Evolutionary conservation across 1,284 basidiomycete species (phyloP).

Genomic region (Retiboletus fuscus): DNA sequence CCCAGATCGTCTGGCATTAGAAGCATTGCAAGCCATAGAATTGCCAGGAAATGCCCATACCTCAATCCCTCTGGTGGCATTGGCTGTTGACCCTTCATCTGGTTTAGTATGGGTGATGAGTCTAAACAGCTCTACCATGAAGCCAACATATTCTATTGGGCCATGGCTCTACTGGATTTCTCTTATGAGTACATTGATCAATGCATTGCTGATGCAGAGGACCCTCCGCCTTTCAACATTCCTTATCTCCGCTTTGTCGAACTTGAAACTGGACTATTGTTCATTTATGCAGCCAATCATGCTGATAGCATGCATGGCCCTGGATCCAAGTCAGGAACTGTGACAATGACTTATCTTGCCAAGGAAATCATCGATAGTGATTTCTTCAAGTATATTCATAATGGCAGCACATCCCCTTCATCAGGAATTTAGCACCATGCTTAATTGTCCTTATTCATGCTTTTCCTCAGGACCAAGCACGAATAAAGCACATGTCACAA

Average conservation of each 20-base stretch:
- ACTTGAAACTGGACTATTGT: neutral
- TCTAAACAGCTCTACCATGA: neutral
- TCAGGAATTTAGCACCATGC: too few species aligned
- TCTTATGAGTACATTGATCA: neutral
- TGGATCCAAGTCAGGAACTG: neutral
- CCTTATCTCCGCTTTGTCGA: neutral
- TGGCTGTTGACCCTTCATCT: neutral
- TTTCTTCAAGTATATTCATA: neutral
- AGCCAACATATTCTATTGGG: neutral
- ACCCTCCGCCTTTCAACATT: neutral
- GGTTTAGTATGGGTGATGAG: neutral
- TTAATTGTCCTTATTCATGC: too few species aligned
- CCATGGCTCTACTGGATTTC: neutral
- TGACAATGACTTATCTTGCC: neutral
- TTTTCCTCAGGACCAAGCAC: too few species aligned
- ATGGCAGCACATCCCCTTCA: too few species aligned
- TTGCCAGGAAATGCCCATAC: too few species aligned
- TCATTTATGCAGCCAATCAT: neutral
- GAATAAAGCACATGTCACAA: too few species aligned
- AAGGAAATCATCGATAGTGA: neutral
- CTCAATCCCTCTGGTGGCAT: neutral
- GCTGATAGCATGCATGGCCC: neutral
- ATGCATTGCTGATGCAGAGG: neutral
- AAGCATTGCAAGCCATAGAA: too few species aligned
- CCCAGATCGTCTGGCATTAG: too few species aligned